These are phyloP conservation scores for Plantago lanceolata DNA, from an alignment of 305 asterid genomes.

Conservation along the genomic window DNA sequence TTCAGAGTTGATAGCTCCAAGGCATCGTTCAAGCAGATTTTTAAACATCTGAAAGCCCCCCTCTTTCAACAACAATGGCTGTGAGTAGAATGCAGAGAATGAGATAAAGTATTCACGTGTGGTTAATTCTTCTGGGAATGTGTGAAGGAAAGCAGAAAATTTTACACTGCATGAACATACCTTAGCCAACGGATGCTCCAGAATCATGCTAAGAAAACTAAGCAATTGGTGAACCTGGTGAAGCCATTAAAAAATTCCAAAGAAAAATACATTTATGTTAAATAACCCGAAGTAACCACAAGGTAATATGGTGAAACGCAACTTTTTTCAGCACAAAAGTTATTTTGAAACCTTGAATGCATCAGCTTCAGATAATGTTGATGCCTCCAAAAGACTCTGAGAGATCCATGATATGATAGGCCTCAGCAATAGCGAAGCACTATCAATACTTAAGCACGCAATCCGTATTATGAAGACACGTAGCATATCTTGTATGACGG, in stretches of 20 bases:
- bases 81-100: constrained; percentile 31
- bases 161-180: constrained; percentile 32
- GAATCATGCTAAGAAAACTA: constrained; percentile 57
- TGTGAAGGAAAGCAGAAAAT: constrained; percentile 13
- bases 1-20: constrained; percentile 41
- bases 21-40: constrained; percentile 65
- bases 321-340: constrained; percentile 11
- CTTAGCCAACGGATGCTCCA: constrained; percentile 95
- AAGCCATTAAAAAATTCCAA: constrained; percentile 7
- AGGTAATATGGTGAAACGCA: constrained; percentile 21
- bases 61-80: constrained; percentile 68
- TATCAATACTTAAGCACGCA: constrained; percentile 59
- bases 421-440: constrained; percentile 64
- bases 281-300: constrained; percentile 8
- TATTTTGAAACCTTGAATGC: constrained; percentile 57
- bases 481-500: constrained; percentile 72
- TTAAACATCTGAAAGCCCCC: constrained; percentile 60
- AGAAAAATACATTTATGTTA: not conserved
- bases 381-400: constrained; percentile 49
- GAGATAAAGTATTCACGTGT: constrained; percentile 20
- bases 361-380: constrained; percentile 56
- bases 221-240: constrained; percentile 66
- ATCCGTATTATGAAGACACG: constrained; percentile 78
- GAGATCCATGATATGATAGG: constrained; percentile 58
- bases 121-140: constrained; percentile 4